Evolutionary conservation across 176 grass and related monocot genomes (phyloP), one percentile per base, ranked within the genome.

Genomic region (Cenchrus fungigraminus): DNA sequence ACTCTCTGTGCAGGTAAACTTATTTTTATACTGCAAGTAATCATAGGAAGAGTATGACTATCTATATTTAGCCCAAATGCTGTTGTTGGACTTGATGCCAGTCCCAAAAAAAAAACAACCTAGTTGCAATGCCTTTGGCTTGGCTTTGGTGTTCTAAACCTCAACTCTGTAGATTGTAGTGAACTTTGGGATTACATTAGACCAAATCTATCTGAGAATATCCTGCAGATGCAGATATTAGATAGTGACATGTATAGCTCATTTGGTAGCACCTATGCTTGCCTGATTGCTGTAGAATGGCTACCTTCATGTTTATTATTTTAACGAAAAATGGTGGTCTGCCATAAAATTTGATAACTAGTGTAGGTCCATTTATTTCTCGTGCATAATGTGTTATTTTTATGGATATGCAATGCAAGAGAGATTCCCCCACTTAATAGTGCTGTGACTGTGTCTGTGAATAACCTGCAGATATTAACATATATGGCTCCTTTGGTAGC

Each of bases 401-500:
- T 45, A 65, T 32, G 31, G 77, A 59, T 90, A 76, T 61, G 29
- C 46, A 64, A 73, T 70, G 53, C 72, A 95, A 90, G 82, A 87
- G 74, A 88, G 60, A 68, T 74, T 58, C 69, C 37, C 19, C 61
- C 76, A 77, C 51, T 69, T 78, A 51, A 56, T 1, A 62, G 54
- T 65, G 90, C 59, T 34, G 79, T 84, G 75, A 84, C 54, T 82
- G 50, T 84, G 17, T 84, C 86, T 84, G 90, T 83, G 65, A 31
- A 40, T 40, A 40, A 3, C 37, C 37, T 40, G 37, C 37, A 40
- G 37, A 40, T 40, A 40, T 40, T 40, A 40, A 40, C 37, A 40
- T 40, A 40, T 40, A 40, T 40, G 37, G 37, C 37, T 40, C 37
- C 37, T 40, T 40, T 40, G 37, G 37, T 40, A 40, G 37, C 37